phyloP scores from a whole-genome alignment of 768 basidiomycete genomes.

The Phylloporus sp. region DNA sequence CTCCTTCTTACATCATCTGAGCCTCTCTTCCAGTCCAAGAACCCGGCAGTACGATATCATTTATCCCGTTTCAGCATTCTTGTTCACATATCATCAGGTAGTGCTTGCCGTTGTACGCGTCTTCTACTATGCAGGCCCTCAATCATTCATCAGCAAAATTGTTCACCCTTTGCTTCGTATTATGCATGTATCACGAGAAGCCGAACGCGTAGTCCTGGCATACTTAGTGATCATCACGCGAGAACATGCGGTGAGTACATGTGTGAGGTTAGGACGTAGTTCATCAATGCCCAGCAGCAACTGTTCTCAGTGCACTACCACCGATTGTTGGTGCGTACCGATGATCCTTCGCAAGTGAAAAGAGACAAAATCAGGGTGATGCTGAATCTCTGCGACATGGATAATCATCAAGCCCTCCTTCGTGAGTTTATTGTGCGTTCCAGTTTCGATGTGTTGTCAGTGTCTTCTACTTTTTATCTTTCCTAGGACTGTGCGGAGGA shows the following conservation, averaged over 20 bases:
- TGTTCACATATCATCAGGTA: slow-evolving; percentile 46
- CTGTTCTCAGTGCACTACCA: slow-evolving; percentile 61
- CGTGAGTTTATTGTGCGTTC: slow-evolving; percentile 78
- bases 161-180: slow-evolving; percentile 74
- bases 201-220: slow-evolving; percentile 69
- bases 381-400: slow-evolving; percentile 55
- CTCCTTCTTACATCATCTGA: slow-evolving; percentile 69
- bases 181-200: slow-evolving; percentile 62
- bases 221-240: slow-evolving; percentile 67
- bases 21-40: slow-evolving; percentile 80
- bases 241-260: slow-evolving; percentile 56
- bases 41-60: slow-evolving; percentile 67
- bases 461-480: not conserved
- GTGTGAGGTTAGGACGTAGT: not conserved
- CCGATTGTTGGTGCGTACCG: slow-evolving; percentile 64
- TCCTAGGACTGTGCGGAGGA: slow-evolving; percentile 80
- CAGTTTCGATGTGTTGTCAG: not conserved
- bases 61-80: not conserved
- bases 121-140: slow-evolving; percentile 70
- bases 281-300: slow-evolving; percentile 16
- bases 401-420: slow-evolving; percentile 69
- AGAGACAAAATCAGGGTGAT: slow-evolving; percentile 73
- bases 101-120: slow-evolving; percentile 71
- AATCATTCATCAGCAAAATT: slow-evolving; percentile 51
- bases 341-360: slow-evolving; percentile 67